A percentile compares a stretch with the other conserved stretches of the same genome.
Evolutionary conservation across 352 stramenopile genomes (phyloP).

Genomic region (Globisporangium mamillatum): DNA sequence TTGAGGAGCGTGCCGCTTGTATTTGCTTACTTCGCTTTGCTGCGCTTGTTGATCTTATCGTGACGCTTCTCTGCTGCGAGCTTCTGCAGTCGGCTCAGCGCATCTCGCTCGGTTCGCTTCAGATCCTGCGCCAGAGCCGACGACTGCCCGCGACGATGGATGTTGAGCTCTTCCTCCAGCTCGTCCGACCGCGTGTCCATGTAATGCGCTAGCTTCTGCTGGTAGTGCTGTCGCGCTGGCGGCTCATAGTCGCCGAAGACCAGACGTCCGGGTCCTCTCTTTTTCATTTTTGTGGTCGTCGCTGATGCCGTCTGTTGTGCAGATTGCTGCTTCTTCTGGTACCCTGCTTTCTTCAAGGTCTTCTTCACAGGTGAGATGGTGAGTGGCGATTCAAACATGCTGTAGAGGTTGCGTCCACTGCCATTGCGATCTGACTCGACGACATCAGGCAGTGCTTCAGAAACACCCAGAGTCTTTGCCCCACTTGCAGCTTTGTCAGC

Average conservation of each 20-base stretch:
- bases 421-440: slow-evolving; percentile 9
- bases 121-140: slow-evolving; percentile 36
- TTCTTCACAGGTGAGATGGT: slow-evolving; percentile 28
- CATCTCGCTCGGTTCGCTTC: slow-evolving; percentile 63
- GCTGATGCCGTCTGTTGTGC: slow-evolving; percentile 14
- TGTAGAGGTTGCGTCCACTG: slow-evolving; percentile 29
- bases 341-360: slow-evolving; percentile 24
- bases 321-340: slow-evolving; percentile 5
- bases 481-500: not conserved
- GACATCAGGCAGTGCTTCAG: not conserved
- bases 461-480: slow-evolving; percentile 2
- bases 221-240: slow-evolving; percentile 58
- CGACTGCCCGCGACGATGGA: slow-evolving; percentile 39
- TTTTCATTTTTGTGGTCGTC: slow-evolving; percentile 21
- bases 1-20: not conserved
- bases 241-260: slow-evolving; percentile 74
- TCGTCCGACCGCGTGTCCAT: slow-evolving; percentile 61
- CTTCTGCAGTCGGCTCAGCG: slow-evolving; percentile 53
- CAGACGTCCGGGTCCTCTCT: slow-evolving; percentile 54
- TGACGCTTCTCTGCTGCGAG: slow-evolving; percentile 75
- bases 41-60: slow-evolving; percentile 72
- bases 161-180: slow-evolving; percentile 72
- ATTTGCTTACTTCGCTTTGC: slow-evolving; percentile 37
- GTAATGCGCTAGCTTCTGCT: slow-evolving; percentile 77
- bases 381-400: slow-evolving; percentile 26